phyloP scores from a whole-genome alignment of 2,329 filamentous ascomycete genomes.

The Phyllachora maydis region DNA sequence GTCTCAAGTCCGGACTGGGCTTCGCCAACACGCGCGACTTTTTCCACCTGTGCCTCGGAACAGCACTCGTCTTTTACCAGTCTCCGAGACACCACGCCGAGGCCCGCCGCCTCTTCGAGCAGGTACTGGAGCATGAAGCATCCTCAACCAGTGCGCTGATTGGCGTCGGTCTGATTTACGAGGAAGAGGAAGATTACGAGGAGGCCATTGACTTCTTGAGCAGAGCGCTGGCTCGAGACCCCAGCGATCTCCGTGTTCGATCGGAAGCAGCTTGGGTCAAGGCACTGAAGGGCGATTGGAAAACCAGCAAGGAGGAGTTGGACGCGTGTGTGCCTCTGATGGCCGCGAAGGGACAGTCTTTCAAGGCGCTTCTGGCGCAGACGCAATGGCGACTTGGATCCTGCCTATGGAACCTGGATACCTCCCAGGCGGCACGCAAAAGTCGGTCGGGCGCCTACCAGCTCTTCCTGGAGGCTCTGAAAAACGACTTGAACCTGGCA shows the following conservation, averaged over 20 bases:
- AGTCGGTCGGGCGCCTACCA: conserved; percentile 66
- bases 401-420: conserved; percentile 70
- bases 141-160: conserved; percentile 66
- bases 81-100: conserved; percentile 77
- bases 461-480: conserved; percentile 65
- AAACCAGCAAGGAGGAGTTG: conserved; percentile 45
- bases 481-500: conserved; percentile 71
- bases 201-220: conserved; percentile 65
- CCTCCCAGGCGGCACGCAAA: conserved; percentile 54
- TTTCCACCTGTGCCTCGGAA: conserved; percentile 59
- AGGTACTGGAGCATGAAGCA: conserved; percentile 54
- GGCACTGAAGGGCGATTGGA: conserved; percentile 60
- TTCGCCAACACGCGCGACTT: conserved; percentile 55
- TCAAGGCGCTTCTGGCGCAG: conserved; percentile 58
- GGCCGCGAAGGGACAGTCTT: conserved; percentile 32
- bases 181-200: conserved; percentile 78
- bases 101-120: conserved; percentile 69
- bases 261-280: conserved; percentile 88
- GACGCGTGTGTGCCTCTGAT: conserved; percentile 48
- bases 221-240: conserved; percentile 54
- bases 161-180: conserved; percentile 75
- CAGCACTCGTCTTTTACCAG: conserved; percentile 78
- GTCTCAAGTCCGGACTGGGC: conserved; percentile 42
- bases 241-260: conserved; percentile 54
- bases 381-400: conserved; percentile 73